Evolutionary conservation across 2,329 filamentous ascomycete species (phyloP).

Genomic region (Ophiostoma angusticollis): DNA sequence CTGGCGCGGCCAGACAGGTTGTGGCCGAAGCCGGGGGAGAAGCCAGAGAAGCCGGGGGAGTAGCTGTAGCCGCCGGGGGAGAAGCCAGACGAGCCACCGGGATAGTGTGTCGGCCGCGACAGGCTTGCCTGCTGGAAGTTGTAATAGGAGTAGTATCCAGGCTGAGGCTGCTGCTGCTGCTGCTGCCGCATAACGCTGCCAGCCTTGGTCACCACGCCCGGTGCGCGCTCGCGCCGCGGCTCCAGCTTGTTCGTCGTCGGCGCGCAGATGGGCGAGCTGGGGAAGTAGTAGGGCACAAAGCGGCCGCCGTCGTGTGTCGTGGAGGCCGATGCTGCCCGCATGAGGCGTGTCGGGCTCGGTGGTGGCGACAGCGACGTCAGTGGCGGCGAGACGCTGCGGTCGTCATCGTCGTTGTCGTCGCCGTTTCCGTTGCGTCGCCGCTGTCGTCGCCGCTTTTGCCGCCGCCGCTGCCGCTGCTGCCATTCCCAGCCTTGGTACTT

Average conservation of each 20-base stretch:
- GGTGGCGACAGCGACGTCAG: slow-evolving; percentile 20
- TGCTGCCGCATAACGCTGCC: not conserved
- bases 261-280: slow-evolving; percentile 26
- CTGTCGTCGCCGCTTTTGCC: too few species aligned
- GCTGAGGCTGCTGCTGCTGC: not conserved
- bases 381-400: slow-evolving; percentile 19
- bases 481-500: too few species aligned
- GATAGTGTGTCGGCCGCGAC: too few species aligned
- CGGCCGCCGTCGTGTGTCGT: not conserved
- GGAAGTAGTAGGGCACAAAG: slow-evolving; percentile 17
- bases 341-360: slow-evolving; percentile 12
- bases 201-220: slow-evolving; percentile 7
- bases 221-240: slow-evolving; percentile 17
- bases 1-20: slow-evolving; percentile 8
- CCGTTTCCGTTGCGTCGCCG: too few species aligned
- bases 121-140: too few species aligned
- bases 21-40: not conserved
- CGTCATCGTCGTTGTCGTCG: too few species aligned
- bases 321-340: slow-evolving; percentile 1
- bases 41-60: too few species aligned
- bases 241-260: slow-evolving; percentile 25
- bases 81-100: too few species aligned
- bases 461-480: too few species aligned
- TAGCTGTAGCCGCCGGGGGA: too few species aligned
- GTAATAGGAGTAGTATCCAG: slow-evolving; percentile 7